phyloP scores from a whole-genome alignment of 768 basidiomycete species.

The Auricularia auricula-judae region DNA sequence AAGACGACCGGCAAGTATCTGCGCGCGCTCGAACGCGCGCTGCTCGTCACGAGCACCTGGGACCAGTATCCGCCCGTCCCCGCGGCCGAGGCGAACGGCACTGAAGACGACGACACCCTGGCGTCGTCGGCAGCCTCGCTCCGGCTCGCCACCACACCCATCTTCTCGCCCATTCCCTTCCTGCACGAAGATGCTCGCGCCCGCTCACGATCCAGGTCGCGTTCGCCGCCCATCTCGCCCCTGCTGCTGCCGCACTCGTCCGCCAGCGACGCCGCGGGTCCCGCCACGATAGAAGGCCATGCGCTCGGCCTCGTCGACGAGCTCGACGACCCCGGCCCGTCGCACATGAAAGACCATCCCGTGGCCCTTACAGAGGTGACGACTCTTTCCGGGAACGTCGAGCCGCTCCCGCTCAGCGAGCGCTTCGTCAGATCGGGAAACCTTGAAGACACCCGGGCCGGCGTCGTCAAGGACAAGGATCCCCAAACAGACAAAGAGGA shows the following conservation, averaged over 20 bases:
- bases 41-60: conserved; percentile 76
- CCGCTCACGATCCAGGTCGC: conserved; percentile 49
- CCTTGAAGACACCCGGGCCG: conserved; percentile 2
- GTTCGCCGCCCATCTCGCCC: conserved; percentile 70
- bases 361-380: conserved; percentile 40
- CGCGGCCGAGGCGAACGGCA: conserved; percentile 15
- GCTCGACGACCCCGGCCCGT: conserved; percentile 73
- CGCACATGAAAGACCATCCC: conserved; percentile 75
- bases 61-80: conserved; percentile 47
- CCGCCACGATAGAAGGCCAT: conserved; percentile 25
- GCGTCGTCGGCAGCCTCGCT: conserved; percentile 29
- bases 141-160: conserved; percentile 53
- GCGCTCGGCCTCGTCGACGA: conserved; percentile 69
- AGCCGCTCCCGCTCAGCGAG: conserved; percentile 6
- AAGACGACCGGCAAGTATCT: conserved; percentile 75
- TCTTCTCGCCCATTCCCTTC: conserved; percentile 84
- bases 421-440: conserved; percentile 11
- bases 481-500: conserved; percentile 3
- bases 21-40: conserved; percentile 70
- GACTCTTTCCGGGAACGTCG: not conserved
- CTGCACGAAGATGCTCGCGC: conserved; percentile 66
- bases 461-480: not conserved
- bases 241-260: conserved; percentile 19
- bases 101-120: conserved; percentile 25
- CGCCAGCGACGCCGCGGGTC: conserved; percentile 4